Conservation (phyloP, 73 alveolate genomes). For the Symbiodinium natans region DNA sequence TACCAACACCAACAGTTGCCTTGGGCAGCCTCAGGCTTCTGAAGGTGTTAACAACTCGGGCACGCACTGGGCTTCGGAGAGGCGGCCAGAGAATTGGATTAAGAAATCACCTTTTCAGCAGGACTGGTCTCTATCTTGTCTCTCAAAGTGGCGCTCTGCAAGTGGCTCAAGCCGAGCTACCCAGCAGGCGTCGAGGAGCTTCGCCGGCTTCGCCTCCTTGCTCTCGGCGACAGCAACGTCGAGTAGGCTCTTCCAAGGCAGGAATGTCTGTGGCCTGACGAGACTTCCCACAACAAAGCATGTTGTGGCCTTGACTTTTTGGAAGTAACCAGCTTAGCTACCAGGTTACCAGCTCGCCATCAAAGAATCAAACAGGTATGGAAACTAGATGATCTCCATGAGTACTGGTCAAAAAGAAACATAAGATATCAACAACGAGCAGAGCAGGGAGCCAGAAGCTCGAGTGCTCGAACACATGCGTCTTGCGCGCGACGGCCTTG, state of each 20-base stretch:
- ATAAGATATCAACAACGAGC: no score
- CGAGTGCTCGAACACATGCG: neutral
- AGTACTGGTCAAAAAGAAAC: no score
- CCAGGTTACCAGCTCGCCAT: no score
- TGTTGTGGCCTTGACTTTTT: no score
- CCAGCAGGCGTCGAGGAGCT: conserved; percentile 4
- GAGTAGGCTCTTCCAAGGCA: conserved; percentile 36
- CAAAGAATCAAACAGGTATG: no score
- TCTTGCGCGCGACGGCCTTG: conserved; percentile 7
- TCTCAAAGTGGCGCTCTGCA: neutral
- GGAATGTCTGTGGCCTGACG: conserved; percentile 29
- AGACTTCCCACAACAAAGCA: no score
- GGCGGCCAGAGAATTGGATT: conserved; percentile 54
- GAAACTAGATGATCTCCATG: no score
- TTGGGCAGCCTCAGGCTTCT: neutral
- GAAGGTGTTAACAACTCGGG: neutral
- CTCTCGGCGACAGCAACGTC: conserved; percentile 1
- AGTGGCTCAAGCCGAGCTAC: neutral
- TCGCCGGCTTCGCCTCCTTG: neutral
- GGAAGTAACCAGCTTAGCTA: no score
- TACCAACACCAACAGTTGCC: neutral
- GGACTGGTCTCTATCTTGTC: neutral
- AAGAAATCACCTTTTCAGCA: conserved; percentile 27
- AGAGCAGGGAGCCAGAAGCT: neutral
- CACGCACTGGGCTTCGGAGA: conserved; percentile 27